Evolutionary conservation across 768 basidiomycete species (phyloP).

Genomic region (Lentinula aciculospora): DNA sequence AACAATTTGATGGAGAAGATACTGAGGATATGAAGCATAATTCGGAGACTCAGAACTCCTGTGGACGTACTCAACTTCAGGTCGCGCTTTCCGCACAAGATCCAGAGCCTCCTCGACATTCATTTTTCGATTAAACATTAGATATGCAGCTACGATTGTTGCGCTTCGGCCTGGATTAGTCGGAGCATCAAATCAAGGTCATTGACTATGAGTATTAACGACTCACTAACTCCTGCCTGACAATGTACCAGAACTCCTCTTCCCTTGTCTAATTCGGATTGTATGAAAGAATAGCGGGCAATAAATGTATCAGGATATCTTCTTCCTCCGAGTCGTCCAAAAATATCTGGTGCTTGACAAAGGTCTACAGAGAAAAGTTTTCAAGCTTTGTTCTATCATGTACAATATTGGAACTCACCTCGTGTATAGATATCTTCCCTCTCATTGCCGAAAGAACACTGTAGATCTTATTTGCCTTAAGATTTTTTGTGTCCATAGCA

Average conservation of each 20-base stretch:
- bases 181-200: neutral
- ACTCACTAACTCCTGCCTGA: constrained; percentile 83
- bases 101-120: constrained; percentile 61
- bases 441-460: constrained; percentile 73
- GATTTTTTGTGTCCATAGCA: constrained; percentile 53
- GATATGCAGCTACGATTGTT: constrained; percentile 81
- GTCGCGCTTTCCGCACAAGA: constrained; percentile 60
- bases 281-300: constrained; percentile 80
- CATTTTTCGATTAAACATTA: constrained; percentile 63
- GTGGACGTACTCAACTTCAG: constrained; percentile 54
- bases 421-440: constrained; percentile 58
- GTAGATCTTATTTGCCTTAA: constrained; percentile 69
- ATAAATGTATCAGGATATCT: constrained; percentile 74
- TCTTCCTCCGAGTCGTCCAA: constrained; percentile 72
- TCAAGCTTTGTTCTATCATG: neutral
- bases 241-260: constrained; percentile 86
- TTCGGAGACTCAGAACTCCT: neutral
- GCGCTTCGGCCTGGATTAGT: constrained; percentile 63
- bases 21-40: neutral
- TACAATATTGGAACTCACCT: constrained; percentile 33
- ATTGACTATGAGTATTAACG: neutral
- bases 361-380: constrained; percentile 48
- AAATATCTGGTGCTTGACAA: constrained; percentile 73
- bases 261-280: constrained; percentile 68
- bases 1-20: neutral